Evolutionary conservation across 495 filamentous ascomycete species (phyloP).

Genomic region (Cetradonia linearis): DNA sequence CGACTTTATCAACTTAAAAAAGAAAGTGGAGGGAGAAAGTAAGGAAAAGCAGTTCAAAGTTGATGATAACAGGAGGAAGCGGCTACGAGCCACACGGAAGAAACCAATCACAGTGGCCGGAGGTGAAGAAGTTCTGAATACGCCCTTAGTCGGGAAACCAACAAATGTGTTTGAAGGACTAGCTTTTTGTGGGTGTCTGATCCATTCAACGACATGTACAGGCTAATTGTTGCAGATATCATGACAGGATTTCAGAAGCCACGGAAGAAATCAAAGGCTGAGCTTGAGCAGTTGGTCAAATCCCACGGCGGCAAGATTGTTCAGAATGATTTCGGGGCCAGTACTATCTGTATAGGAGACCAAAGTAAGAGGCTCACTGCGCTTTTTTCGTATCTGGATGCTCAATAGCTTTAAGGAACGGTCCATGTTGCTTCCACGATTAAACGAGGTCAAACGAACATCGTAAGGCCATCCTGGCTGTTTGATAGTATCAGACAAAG

Average conservation of each 20-base stretch:
- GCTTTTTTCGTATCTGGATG: not conserved
- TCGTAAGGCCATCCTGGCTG: constrained; percentile 75
- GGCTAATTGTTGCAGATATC: constrained; percentile 34
- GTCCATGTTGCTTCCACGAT: constrained; percentile 79
- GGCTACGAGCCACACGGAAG: constrained; percentile 50
- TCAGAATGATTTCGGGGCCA: constrained; percentile 51
- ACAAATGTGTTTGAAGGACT: constrained; percentile 61
- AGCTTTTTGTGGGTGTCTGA: constrained; percentile 57
- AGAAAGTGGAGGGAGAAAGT: constrained; percentile 59
- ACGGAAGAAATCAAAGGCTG: constrained; percentile 61
- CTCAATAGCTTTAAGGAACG: constrained; percentile 38
- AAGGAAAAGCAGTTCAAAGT: constrained; percentile 72
- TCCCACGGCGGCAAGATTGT: constrained; percentile 74
- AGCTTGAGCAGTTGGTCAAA: constrained; percentile 82
- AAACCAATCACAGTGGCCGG: constrained; percentile 64
- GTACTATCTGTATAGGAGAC: constrained; percentile 68
- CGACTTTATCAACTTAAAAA: constrained; percentile 65
- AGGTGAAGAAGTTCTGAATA: constrained; percentile 42
- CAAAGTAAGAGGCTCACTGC: constrained; percentile 39
- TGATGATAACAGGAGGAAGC: constrained; percentile 59
- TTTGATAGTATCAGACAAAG: constrained; percentile 66
- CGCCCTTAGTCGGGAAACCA: constrained; percentile 44
- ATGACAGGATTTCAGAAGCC: constrained; percentile 50
- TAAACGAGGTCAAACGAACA: constrained; percentile 54
- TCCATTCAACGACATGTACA: constrained; percentile 28